Percentiles rank a stretch among this genome's conserved stretches.
phyloP scores from a whole-genome alignment of 306 rosid genomes.

The Spatholobus suberectus region DNA sequence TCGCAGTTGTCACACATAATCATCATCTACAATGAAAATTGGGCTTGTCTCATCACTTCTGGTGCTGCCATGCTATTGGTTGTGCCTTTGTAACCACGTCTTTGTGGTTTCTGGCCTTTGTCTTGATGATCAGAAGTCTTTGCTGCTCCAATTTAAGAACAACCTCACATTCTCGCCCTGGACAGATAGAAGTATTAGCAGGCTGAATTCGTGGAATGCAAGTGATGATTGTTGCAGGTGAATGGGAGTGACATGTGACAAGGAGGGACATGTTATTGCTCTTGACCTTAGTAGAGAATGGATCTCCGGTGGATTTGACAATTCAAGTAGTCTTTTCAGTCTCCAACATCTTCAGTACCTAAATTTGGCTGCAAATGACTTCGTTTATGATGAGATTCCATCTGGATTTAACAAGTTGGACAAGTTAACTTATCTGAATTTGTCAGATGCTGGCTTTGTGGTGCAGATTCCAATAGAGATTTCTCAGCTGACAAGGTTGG shows the following conservation, averaged over 20 bases:
- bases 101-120: background rate
- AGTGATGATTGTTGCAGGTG: constrained; percentile 45
- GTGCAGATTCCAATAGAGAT: no score
- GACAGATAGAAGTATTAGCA: background rate
- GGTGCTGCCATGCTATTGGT: no score
- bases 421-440: no score
- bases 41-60: no score
- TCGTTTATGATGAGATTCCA: no score
- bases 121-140: background rate
- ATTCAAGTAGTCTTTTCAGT: background rate
- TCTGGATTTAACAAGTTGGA: no score
- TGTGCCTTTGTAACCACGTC: background rate
- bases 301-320: background rate
- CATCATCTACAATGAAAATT: no score
- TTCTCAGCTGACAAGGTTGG: no score
- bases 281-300: background rate
- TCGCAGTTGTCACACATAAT: no score
- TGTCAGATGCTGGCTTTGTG: no score
- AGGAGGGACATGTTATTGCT: constrained; percentile 13
- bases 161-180: background rate
- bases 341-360: constrained; percentile 13
- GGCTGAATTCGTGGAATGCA: constrained; percentile 18
- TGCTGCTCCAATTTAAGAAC: background rate
- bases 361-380: no score
- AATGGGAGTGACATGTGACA: constrained; percentile 52